Evolutionary conservation across 2,329 filamentous ascomycete genomes (phyloP).

Genomic region (Talaromyces sp.): DNA sequence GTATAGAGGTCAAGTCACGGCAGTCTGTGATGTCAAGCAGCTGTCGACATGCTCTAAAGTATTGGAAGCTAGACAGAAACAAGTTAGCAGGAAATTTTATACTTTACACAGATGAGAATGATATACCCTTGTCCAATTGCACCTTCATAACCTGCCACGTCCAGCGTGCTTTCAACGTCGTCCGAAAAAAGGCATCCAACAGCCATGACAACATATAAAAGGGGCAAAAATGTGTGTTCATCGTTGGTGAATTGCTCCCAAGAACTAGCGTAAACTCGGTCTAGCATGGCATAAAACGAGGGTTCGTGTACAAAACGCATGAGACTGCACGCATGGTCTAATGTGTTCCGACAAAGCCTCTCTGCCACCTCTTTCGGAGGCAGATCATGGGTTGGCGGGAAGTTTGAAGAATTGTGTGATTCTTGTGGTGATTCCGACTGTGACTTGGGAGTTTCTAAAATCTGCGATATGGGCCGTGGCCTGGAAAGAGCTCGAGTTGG

Average conservation of each 20-base stretch:
- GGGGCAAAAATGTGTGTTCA: slow-evolving; percentile 64
- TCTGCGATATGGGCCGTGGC: slow-evolving; percentile 49
- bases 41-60: slow-evolving; percentile 63
- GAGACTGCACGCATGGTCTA: slow-evolving; percentile 59
- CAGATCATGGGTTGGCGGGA: slow-evolving; percentile 58
- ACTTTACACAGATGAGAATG: background rate
- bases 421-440: slow-evolving; percentile 60
- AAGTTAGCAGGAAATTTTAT: slow-evolving; percentile 7
- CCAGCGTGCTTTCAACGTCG: slow-evolving; percentile 46
- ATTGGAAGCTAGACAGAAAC: slow-evolving; percentile 57
- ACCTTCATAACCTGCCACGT: slow-evolving; percentile 43
- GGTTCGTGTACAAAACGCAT: slow-evolving; percentile 76
- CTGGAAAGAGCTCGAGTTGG: slow-evolving; percentile 53
- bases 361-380: slow-evolving; percentile 58
- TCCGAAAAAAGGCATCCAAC: slow-evolving; percentile 69
- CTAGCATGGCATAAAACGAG: slow-evolving; percentile 70
- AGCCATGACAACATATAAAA: slow-evolving; percentile 66
- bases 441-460: slow-evolving; percentile 66
- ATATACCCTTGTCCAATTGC: slow-evolving; percentile 53
- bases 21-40: slow-evolving; percentile 60
- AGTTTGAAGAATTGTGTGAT: slow-evolving; percentile 24
- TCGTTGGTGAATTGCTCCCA: slow-evolving; percentile 58
- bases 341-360: slow-evolving; percentile 53
- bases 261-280: slow-evolving; percentile 69
- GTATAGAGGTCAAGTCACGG: slow-evolving; percentile 67